Evolutionary conservation across 1,139 yeast species (phyloP).

Genomic region (Kodamaea sp.): DNA sequence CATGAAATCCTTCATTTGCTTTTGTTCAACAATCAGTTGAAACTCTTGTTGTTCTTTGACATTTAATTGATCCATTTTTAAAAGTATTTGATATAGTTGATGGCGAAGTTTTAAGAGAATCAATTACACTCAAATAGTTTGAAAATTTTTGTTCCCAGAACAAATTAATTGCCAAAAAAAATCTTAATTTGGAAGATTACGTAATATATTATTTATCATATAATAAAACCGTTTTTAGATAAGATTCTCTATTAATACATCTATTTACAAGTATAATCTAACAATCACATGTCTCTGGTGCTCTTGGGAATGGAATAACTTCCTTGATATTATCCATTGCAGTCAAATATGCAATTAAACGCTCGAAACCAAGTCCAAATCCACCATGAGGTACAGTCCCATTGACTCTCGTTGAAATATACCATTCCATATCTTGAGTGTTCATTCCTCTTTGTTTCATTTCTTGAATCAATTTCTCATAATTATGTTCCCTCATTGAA

Average conservation of each 20-base stretch:
- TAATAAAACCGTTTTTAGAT: background rate
- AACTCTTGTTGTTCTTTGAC: slow-evolving; percentile 95
- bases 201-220: no score
- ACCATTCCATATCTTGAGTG: slow-evolving; percentile 70
- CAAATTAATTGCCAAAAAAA: no score
- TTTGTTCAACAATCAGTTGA: slow-evolving; percentile 91
- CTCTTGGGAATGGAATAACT: slow-evolving; percentile 75
- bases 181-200: no score
- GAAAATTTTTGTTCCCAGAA: no score
- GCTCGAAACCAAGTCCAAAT: slow-evolving; percentile 91
- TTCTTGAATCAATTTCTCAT: slow-evolving; percentile 43
- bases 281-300: slow-evolving; percentile 35
- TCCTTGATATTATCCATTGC: slow-evolving; percentile 81
- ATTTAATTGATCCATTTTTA: slow-evolving; percentile 74
- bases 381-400: slow-evolving; percentile 96
- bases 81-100: background rate
- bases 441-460: slow-evolving; percentile 56
- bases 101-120: background rate
- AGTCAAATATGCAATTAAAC: slow-evolving; percentile 68
- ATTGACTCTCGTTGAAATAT: slow-evolving; percentile 62
- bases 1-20: slow-evolving; percentile 99
- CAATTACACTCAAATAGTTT: no score
- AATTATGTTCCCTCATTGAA: slow-evolving; percentile 77
- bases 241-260: background rate
- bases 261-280: slow-evolving; percentile 13